Evolutionary conservation across 169 alveolate genomes (phyloP).

Genomic region (Plasmodium coatneyi): DNA sequence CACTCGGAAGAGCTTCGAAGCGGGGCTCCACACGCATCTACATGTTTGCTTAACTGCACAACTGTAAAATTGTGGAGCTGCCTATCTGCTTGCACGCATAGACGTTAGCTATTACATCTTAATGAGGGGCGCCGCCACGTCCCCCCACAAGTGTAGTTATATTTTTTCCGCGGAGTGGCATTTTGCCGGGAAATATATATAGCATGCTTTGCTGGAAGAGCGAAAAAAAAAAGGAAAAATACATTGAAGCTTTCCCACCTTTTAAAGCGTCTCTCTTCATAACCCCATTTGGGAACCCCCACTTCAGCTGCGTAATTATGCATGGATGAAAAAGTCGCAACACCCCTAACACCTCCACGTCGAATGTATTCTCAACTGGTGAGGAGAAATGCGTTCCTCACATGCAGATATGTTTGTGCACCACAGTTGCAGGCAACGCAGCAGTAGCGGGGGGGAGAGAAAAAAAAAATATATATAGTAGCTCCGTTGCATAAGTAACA

Average conservation of each 20-base stretch:
- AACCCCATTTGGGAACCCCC: neutral
- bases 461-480: neutral
- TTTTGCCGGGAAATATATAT: neutral
- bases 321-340: neutral
- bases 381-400: neutral
- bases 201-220: neutral
- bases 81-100: neutral
- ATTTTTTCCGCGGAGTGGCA: neutral
- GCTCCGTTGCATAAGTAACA: neutral
- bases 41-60: neutral
- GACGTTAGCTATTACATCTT: neutral
- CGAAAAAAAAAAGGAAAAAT: neutral
- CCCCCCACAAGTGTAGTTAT: neutral
- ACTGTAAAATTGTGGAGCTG: neutral
- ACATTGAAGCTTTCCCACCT: neutral
- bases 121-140: neutral
- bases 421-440: constrained; percentile 27
- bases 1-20: neutral
- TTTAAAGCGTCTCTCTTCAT: neutral
- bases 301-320: neutral
- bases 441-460: neutral
- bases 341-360: neutral
- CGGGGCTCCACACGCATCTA: neutral
- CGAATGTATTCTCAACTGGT: neutral
- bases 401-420: neutral